A percentile compares a stretch with the other conserved stretches of the same genome.
phyloP scores from a whole-genome alignment of 176 grass and related monocot species.

The Carex kokanica region DNA sequence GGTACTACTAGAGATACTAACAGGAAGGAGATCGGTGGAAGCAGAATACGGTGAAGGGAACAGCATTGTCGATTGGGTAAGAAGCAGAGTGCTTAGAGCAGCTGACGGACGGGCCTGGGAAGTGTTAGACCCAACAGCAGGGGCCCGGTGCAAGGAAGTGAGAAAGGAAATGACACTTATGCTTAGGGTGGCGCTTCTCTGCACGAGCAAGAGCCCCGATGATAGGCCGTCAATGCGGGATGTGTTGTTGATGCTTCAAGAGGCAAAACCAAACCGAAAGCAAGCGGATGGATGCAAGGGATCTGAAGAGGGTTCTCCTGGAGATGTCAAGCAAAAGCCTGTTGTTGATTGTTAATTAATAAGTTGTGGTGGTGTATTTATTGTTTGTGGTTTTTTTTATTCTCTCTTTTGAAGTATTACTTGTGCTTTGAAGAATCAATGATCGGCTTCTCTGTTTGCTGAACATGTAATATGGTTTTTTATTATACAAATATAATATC shows the following conservation, averaged over 20 bases:
- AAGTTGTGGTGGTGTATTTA: neutral
- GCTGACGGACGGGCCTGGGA: slow-evolving; percentile 8
- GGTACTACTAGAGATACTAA: slow-evolving; percentile 72
- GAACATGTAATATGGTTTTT: neutral
- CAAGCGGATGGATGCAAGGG: slow-evolving; percentile 4
- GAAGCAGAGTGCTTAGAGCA: slow-evolving; percentile 26
- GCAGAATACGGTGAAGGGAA: slow-evolving; percentile 87
- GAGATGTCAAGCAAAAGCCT: no score
- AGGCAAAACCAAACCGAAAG: slow-evolving; percentile 47
- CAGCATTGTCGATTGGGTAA: slow-evolving; percentile 75
- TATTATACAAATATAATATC: neutral
- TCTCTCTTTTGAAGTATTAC: neutral
- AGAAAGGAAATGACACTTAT: slow-evolving; percentile 62
- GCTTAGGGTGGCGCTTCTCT: slow-evolving; percentile 70
- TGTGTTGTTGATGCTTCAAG: slow-evolving; percentile 76
- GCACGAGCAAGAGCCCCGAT: slow-evolving; percentile 66
- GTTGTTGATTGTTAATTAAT: slow-evolving; percentile 7
- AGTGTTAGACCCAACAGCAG: slow-evolving; percentile 34
- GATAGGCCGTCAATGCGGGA: slow-evolving; percentile 89
- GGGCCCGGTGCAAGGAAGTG: slow-evolving; percentile 24
- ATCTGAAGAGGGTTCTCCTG: neutral
- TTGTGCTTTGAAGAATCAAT: slow-evolving; percentile 1
- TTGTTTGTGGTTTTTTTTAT: slow-evolving; percentile 4
- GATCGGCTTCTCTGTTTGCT: neutral
- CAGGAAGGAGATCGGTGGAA: slow-evolving; percentile 63